Evolutionary conservation across 306 rosid species (phyloP), one percentile per base, ranked within the genome.

Genomic region (Cicer cuneatum): DNA sequence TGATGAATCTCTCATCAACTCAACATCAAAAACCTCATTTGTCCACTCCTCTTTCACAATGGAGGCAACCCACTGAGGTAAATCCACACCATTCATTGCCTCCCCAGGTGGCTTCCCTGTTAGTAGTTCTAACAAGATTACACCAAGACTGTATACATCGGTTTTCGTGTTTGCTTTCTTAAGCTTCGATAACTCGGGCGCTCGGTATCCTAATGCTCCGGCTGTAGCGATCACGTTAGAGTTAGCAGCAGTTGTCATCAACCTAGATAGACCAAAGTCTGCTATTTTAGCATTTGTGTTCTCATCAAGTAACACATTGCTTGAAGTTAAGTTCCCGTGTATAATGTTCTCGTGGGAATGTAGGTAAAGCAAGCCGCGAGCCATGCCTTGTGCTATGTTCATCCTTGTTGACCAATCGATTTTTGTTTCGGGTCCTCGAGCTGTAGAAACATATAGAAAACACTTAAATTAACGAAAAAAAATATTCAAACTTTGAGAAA

Each of bases 11-110:
- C 89, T 93, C 98, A 89, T 91, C 84, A 93, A 78, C 83, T 91
- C 97, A 42, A 83, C 77, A 60, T 93, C 98, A 15, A 93, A 93
- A 18, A 93, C 98, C 80, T 93, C 96, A 43, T 93, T 93, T 0
- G 97, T 91, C 98, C 98, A 93, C 86, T 93, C 98, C 82, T 91
- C 97, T 73, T 93, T 93, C 21, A 93, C 98, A 41, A 89, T 91
- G 8, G 98, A 93, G 51, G 98, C 98, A 76, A 93, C 97, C 98
- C 98, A 93, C 63, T 87, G 98, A 35, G 98, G 98, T 79, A 93
- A 86, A 86, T 93, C 97, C 67, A 87, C 78, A 4, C 98, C 98
- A 43, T 89, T 86, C 90, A 87, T 72, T 7, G 93, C 89, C 79
- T 91, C 97, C 11, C 92, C 92, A 3, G 98, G 96, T 67, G 96